Evolutionary conservation across 2,329 filamentous ascomycete species (phyloP).

Genomic region (Metarhizium brunneum): DNA sequence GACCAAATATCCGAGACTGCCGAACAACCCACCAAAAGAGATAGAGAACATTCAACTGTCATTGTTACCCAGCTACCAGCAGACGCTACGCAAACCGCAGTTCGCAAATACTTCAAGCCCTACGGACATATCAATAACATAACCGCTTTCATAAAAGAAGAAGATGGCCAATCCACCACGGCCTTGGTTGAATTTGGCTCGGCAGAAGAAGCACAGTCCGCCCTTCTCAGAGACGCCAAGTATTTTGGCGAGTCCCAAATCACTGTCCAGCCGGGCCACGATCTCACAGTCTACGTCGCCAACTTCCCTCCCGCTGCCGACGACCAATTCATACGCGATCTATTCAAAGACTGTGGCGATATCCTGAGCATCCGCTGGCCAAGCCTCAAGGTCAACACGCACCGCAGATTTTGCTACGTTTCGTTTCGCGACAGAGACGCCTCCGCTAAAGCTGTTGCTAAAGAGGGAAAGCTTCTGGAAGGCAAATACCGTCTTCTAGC

Average conservation of each 20-base stretch:
- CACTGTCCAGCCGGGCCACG: conserved; percentile 62
- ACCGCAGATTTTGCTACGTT: conserved; percentile 90
- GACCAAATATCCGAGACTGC: conserved; percentile 18
- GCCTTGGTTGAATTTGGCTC: conserved; percentile 81
- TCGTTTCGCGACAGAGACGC: conserved; percentile 67
- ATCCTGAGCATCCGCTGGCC: conserved; percentile 83
- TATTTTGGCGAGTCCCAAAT: conserved; percentile 66
- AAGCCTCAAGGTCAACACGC: conserved; percentile 79
- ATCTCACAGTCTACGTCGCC: conserved; percentile 77
- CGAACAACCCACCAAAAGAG: conserved; percentile 52
- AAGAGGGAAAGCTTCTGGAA: conserved; percentile 63
- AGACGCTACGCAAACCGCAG: conserved; percentile 58
- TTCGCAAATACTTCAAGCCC: conserved; percentile 85
- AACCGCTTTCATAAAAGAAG: conserved; percentile 51
- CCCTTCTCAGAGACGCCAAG: conserved; percentile 73
- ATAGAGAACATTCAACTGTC: conserved; percentile 83
- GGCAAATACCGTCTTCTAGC: conserved; percentile 60
- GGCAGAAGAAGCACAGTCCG: conserved; percentile 70
- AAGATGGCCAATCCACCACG: conserved; percentile 50
- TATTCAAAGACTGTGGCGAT: conserved; percentile 70
- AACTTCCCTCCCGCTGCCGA: conserved; percentile 79
- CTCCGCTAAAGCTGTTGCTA: conserved; percentile 60
- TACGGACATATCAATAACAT: conserved; percentile 79
- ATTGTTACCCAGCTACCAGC: conserved; percentile 69
- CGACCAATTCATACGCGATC: conserved; percentile 55